Percentiles rank a stretch among this genome's conserved stretches.
Evolutionary conservation across 73 alveolate genomes (phyloP).

Genomic region (Stentor coeruleus): DNA sequence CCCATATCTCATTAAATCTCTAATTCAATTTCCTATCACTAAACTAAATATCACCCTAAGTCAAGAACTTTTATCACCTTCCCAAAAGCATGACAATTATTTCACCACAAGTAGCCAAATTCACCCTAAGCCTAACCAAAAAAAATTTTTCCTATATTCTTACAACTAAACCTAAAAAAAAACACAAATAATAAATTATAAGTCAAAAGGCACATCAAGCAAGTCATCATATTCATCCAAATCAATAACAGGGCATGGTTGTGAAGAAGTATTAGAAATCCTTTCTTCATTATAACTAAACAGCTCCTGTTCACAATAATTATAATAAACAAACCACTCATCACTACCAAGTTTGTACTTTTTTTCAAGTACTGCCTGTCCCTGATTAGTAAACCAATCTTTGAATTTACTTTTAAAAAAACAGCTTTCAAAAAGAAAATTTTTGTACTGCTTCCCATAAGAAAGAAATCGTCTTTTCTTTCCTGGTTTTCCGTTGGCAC

Average conservation of each 20-base stretch:
- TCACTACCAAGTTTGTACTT: conserved; percentile 13
- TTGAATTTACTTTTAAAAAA: background rate
- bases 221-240: background rate
- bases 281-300: conserved; percentile 6
- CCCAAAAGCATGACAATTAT: too few relatives aligned
- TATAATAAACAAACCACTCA: conserved; percentile 20
- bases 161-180: too few relatives aligned
- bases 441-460: conserved; percentile 12
- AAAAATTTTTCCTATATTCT: too few relatives aligned
- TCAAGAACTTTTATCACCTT: too few relatives aligned
- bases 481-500: conserved; percentile 14
- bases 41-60: too few relatives aligned
- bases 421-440: background rate
- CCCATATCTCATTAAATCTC: too few relatives aligned
- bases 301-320: background rate
- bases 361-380: background rate
- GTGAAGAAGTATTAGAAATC: background rate
- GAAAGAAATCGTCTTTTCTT: background rate
- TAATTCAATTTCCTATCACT: too few relatives aligned
- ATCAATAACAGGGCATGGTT: background rate
- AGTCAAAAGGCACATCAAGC: background rate
- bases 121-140: too few relatives aligned
- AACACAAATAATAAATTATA: too few relatives aligned
- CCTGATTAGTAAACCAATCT: conserved; percentile 11
- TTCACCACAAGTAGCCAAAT: too few relatives aligned